Percentiles rank a stretch among this genome's conserved stretches.
phyloP scores from a whole-genome alignment of 306 rosid genomes.

The Vigna mungo region DNA sequence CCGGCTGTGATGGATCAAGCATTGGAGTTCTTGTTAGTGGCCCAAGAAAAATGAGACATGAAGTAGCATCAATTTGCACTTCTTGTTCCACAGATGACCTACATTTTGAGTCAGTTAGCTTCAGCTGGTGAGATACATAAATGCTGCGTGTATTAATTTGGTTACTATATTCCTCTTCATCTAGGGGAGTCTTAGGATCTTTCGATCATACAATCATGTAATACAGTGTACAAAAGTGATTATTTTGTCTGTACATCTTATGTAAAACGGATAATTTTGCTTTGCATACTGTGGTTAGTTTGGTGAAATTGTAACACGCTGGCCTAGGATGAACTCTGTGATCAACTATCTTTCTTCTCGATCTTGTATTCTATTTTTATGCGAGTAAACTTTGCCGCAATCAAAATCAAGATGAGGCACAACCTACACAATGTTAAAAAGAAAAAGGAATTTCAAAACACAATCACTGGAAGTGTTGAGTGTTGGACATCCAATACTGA shows the following conservation, averaged over 20 bases:
- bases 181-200: background rate
- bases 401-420: no score
- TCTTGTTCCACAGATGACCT: conserved; percentile 44
- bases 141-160: background rate
- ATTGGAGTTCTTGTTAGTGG: conserved; percentile 64
- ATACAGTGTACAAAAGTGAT: background rate
- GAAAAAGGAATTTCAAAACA: no score
- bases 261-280: background rate
- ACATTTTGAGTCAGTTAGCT: conserved; percentile 58
- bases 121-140: conserved; percentile 52
- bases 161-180: background rate
- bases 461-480: no score
- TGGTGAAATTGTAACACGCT: background rate
- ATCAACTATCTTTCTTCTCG: background rate
- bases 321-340: background rate
- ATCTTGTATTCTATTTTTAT: background rate
- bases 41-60: conserved; percentile 58
- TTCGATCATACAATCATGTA: background rate
- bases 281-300: background rate
- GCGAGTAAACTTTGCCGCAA: background rate
- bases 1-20: conserved; percentile 48
- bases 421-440: no score
- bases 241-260: background rate
- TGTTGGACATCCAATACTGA: no score
- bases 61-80: conserved; percentile 60